Evolutionary conservation across 192 early-diverging fungal genomes (phyloP).

Genomic region (Geranomyces michiganensis): DNA sequence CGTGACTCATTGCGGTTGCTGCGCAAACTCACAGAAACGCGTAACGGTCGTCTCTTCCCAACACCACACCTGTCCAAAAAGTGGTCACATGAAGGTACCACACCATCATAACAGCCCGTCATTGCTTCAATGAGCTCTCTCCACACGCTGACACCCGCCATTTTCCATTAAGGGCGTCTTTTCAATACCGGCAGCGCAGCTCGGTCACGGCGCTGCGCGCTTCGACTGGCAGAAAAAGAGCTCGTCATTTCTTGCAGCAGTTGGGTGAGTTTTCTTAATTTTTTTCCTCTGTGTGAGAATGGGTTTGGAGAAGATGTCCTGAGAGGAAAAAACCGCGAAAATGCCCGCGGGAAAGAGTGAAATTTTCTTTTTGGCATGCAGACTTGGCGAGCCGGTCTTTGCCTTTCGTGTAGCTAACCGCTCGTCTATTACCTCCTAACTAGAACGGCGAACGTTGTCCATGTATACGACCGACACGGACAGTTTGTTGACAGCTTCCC

Average conservation of each 20-base stretch:
- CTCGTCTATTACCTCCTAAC: background rate
- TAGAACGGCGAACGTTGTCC: constrained; percentile 23
- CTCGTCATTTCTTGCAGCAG: constrained; percentile 39
- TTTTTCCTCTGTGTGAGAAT: background rate
- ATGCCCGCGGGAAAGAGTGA: too few relatives aligned
- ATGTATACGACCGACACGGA: constrained; percentile 42
- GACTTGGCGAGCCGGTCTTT: background rate
- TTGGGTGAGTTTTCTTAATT: constrained; percentile 32
- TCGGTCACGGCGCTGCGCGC: constrained; percentile 25
- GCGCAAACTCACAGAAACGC: too few relatives aligned
- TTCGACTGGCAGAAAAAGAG: constrained; percentile 45
- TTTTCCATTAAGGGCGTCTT: constrained; percentile 23
- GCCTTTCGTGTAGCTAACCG: background rate
- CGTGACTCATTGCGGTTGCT: too few relatives aligned
- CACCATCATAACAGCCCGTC: too few relatives aligned
- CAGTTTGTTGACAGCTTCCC: constrained; percentile 33
- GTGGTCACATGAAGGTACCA: too few relatives aligned
- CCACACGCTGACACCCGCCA: too few relatives aligned
- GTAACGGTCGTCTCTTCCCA: too few relatives aligned
- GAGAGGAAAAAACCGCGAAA: too few relatives aligned
- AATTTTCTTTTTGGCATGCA: too few relatives aligned
- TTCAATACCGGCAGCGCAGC: constrained; percentile 20
- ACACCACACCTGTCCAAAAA: too few relatives aligned
- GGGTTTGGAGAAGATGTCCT: too few relatives aligned
- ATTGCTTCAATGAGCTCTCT: too few relatives aligned